Percentiles rank a stretch among this genome's conserved stretches.
Conservation (phyloP, 257 asterid genomes). For the Capsicum baccatum region DNA sequence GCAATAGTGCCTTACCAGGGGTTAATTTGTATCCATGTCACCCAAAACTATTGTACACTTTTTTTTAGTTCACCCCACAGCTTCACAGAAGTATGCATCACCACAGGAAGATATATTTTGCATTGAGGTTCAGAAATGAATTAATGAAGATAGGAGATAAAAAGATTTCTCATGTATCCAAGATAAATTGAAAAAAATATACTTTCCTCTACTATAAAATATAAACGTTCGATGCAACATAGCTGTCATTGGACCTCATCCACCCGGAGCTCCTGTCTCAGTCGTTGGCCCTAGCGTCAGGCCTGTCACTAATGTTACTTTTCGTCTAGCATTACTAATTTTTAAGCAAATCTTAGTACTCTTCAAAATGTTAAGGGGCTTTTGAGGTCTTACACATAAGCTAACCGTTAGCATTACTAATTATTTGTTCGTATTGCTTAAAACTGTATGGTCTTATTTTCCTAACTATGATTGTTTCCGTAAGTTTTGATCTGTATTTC, state of each 20-base stretch:
- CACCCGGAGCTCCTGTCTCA: not conserved
- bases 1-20: not conserved
- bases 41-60: not conserved
- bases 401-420: not conserved
- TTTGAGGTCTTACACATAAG: slow-evolving; percentile 18
- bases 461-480: not conserved
- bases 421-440: not conserved
- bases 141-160: not conserved
- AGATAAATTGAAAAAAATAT: not conserved
- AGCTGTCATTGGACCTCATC: not conserved
- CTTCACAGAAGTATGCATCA: not conserved
- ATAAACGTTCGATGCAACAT: not conserved
- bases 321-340: not conserved
- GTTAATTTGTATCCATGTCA: not conserved
- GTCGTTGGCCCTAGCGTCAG: not conserved
- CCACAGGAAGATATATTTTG: not conserved
- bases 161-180: not conserved
- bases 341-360: not conserved
- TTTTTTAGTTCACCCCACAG: not conserved
- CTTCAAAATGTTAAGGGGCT: not conserved
- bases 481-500: not conserved
- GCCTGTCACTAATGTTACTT: not conserved
- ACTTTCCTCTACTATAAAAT: not conserved
- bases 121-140: not conserved
- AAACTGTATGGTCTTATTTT: not conserved